Evolutionary conservation across 176 grass and related monocot species (phyloP).

Genomic region (Thinopyrum elongatum): DNA sequence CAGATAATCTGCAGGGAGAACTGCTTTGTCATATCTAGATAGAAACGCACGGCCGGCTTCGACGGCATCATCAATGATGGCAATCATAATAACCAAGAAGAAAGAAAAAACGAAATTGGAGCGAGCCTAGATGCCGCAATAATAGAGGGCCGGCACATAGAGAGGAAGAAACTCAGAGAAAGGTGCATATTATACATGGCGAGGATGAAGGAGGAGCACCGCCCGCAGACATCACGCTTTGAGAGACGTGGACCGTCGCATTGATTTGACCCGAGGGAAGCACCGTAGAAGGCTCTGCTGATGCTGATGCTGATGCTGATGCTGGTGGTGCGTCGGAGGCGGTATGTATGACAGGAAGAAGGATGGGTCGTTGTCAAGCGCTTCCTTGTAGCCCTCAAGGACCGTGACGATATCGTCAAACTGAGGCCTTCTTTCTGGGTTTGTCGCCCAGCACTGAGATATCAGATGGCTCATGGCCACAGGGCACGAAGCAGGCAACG

Average conservation of each 20-base stretch:
- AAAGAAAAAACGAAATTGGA: background rate
- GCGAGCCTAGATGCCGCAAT: constrained; percentile 40
- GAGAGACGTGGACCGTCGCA: constrained; percentile 53
- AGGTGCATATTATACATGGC: constrained; percentile 40
- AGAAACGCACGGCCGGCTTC: constrained; percentile 4
- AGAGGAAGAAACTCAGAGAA: constrained; percentile 9
- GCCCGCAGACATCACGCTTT: constrained; percentile 13
- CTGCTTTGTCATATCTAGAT: constrained; percentile 28
- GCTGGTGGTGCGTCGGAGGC: constrained; percentile 29
- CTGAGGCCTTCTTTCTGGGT: constrained; percentile 72
- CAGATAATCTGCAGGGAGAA: constrained; percentile 38
- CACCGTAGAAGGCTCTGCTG: constrained; percentile 64
- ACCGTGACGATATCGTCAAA: constrained; percentile 74
- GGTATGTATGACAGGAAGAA: constrained; percentile 82
- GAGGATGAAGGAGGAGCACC: background rate
- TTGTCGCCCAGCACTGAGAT: constrained; percentile 81
- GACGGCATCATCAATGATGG: constrained; percentile 29
- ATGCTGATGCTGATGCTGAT: constrained; percentile 42
- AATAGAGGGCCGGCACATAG: constrained; percentile 40
- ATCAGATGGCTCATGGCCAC: constrained; percentile 89
- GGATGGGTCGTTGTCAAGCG: constrained; percentile 52
- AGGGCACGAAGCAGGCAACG: constrained; percentile 79
- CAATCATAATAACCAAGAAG: background rate
- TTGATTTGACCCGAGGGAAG: constrained; percentile 58
- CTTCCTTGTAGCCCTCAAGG: constrained; percentile 75